Conservation (phyloP, 2,329 filamentous ascomycete species). For the Fusarium torulosum region DNA sequence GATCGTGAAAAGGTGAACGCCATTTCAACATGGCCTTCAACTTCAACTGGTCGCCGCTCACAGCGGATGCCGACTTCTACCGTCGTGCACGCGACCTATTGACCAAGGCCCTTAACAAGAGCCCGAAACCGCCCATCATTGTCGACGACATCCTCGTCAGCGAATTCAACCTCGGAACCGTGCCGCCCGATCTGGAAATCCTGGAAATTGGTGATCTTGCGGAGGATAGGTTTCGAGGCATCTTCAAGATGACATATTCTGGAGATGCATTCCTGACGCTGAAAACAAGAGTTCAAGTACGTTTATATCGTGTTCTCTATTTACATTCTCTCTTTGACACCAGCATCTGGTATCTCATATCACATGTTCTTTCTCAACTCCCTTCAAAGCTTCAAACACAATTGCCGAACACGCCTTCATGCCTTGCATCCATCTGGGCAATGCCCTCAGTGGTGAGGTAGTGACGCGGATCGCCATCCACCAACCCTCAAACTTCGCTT, state of each 20-base stretch:
- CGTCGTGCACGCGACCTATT: slow-evolving; percentile 92
- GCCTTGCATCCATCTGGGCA: neutral
- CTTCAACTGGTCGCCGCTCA: slow-evolving; percentile 99
- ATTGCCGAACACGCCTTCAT: neutral
- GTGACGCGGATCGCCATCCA: slow-evolving; percentile 11
- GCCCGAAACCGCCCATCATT: slow-evolving; percentile 97
- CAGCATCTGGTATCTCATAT: slow-evolving; percentile 1
- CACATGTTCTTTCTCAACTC: slow-evolving; percentile 8
- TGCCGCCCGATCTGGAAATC: slow-evolving; percentile 95
- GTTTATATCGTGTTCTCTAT: slow-evolving; percentile 50
- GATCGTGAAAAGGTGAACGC: slow-evolving; percentile 54
- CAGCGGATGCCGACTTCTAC: slow-evolving; percentile 93
- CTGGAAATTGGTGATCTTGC: slow-evolving; percentile 97
- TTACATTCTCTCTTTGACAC: slow-evolving; percentile 3
- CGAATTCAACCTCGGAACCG: slow-evolving; percentile 95
- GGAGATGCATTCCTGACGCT: slow-evolving; percentile 96
- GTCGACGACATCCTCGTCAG: slow-evolving; percentile 99
- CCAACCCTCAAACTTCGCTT: slow-evolving; percentile 7
- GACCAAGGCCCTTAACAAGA: slow-evolving; percentile 96
- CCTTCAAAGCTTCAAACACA: slow-evolving; percentile 10
- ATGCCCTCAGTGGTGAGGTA: slow-evolving; percentile 5
- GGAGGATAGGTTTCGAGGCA: slow-evolving; percentile 95
- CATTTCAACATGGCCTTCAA: slow-evolving; percentile 94
- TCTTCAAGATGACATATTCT: slow-evolving; percentile 99
- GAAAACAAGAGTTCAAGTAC: slow-evolving; percentile 92